These are phyloP conservation scores for Fusarium anguioides DNA, from an alignment of 2,329 filamentous ascomycete species.

Conservation along the genomic window DNA sequence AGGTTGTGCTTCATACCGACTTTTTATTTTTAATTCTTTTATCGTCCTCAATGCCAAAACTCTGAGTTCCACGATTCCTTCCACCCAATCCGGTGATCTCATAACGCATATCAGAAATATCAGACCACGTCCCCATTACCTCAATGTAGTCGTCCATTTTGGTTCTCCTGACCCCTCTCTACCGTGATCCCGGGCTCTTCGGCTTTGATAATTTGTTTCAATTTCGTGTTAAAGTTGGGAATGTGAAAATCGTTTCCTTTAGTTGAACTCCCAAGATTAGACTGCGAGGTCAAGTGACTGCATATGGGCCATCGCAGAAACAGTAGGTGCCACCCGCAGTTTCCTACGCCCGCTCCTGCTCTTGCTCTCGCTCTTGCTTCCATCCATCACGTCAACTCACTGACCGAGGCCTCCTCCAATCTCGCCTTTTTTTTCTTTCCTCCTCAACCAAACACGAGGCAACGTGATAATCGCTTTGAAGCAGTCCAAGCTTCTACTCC, in stretches of 20 bases:
- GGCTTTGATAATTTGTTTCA: conserved; percentile 30
- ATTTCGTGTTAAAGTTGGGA: conserved; percentile 27
- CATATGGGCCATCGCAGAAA: conserved; percentile 7
- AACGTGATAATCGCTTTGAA: conserved; percentile 38
- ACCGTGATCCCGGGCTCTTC: conserved; percentile 9
- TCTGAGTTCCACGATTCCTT: background rate
- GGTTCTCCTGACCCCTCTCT: conserved; percentile 18
- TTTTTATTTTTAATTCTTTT: background rate
- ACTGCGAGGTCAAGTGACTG: conserved; percentile 18
- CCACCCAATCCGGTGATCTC: conserved; percentile 35
- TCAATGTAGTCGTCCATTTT: conserved; percentile 16
- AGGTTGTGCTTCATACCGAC: background rate
- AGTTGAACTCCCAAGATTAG: conserved; percentile 6
- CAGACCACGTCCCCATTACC: conserved; percentile 42
- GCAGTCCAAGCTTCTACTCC: conserved; percentile 10
- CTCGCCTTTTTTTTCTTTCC: conserved; percentile 17
- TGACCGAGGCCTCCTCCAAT: conserved; percentile 20
- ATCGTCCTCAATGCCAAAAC: background rate
- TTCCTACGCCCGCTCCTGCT: conserved; percentile 22
- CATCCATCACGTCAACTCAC: conserved; percentile 2
- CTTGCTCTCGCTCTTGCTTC: conserved; percentile 8
- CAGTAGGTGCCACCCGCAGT: conserved; percentile 27
- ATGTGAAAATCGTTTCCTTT: background rate
- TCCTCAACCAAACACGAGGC: conserved; percentile 31
- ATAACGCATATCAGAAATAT: conserved; percentile 45